These are phyloP conservation scores for Chalaropsis ovoidea DNA, from an alignment of 2,329 filamentous ascomycete species.

Conservation along the genomic window DNA sequence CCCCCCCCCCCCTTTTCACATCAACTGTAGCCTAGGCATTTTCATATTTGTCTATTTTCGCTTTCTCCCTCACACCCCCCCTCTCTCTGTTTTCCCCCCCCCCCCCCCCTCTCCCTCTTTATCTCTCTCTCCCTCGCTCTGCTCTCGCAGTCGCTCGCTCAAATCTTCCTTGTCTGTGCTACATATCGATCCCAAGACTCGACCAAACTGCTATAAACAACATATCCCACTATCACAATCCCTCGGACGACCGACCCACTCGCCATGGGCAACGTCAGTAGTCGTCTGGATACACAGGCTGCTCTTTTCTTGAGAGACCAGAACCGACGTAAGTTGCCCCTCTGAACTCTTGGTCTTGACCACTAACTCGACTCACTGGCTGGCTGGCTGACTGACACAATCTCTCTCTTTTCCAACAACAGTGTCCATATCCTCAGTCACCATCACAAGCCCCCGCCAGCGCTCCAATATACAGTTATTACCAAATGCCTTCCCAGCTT, in stretches of 20 bases:
- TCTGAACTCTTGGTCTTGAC: not conserved
- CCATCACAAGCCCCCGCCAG: constrained; percentile 68
- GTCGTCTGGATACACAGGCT: constrained; percentile 73
- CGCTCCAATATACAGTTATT: constrained; percentile 66
- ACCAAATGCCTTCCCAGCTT: constrained; percentile 82
- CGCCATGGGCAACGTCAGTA: constrained; percentile 84
- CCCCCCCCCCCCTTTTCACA: too few species aligned
- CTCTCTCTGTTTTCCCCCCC: not conserved
- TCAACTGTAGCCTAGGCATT: too few species aligned
- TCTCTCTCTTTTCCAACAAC: constrained; percentile 25
- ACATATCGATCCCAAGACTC: not conserved
- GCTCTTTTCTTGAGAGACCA: constrained; percentile 82
- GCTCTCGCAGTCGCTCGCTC: not conserved
- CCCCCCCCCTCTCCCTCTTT: too few species aligned
- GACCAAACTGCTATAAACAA: not conserved
- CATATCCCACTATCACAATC: not conserved
- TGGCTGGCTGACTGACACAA: constrained; percentile 14
- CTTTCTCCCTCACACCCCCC: too few species aligned
- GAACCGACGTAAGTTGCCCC: constrained; percentile 61
- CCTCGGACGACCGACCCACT: constrained; percentile 5
- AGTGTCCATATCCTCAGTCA: constrained; percentile 83
- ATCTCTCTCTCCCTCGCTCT: too few species aligned
- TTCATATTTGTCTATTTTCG: too few species aligned
- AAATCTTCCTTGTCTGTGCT: too few species aligned
- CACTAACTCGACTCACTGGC: too few species aligned